Conservation (phyloP, 2,329 filamentous ascomycete genomes). For the Pestalotiopsis sp. region DNA sequence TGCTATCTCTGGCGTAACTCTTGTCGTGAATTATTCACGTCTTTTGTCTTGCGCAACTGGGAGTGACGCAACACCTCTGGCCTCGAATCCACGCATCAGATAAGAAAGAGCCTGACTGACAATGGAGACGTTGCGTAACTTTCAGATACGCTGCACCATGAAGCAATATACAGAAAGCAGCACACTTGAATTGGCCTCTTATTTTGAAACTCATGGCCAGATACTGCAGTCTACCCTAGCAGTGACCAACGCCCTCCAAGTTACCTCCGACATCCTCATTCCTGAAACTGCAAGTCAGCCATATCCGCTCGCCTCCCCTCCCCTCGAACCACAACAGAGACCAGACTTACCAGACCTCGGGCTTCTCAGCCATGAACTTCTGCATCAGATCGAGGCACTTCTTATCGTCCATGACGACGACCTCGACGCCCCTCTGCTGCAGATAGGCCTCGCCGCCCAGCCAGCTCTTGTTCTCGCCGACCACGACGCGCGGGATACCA, state of each 20-base stretch:
- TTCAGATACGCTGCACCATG: too few species aligned
- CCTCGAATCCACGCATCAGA: too few species aligned
- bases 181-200: too few species aligned
- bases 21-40: too few species aligned
- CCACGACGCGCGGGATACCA: constrained; percentile 72
- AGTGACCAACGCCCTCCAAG: not conserved
- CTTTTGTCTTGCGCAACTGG: too few species aligned
- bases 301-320: not conserved
- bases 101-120: too few species aligned
- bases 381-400: constrained; percentile 72
- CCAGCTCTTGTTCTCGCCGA: constrained; percentile 78
- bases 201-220: not conserved
- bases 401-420: constrained; percentile 68
- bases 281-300: not conserved
- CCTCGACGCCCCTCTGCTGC: constrained; percentile 68
- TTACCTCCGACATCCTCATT: constrained; percentile 10
- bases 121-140: too few species aligned
- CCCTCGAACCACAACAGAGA: not conserved
- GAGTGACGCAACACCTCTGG: too few species aligned
- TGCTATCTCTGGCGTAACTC: too few species aligned
- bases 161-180: too few species aligned
- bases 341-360: constrained; percentile 66
- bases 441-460: constrained; percentile 74
- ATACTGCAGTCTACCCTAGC: not conserved
- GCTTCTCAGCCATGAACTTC: constrained; percentile 72